Percentiles rank a stretch among this genome's conserved stretches.
Evolutionary conservation across 78 protist species (phyloP).

Genomic region (Dictyostelium citrinum): DNA sequence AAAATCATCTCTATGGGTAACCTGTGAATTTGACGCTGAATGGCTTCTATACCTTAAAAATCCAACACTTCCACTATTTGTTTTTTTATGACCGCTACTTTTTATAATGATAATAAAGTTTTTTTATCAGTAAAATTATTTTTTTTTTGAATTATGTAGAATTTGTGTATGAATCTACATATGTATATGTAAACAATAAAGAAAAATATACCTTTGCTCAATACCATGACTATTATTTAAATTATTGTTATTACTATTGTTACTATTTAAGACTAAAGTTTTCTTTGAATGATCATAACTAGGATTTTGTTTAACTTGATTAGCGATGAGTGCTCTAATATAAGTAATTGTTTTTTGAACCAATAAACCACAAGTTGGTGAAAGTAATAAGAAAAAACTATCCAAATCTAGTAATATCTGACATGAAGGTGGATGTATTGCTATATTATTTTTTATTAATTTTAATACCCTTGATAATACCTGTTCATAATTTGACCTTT

Average conservation of each 20-base stretch:
- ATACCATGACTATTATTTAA: not conserved
- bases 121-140: too few species aligned
- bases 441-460: conserved; percentile 56
- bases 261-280: not conserved
- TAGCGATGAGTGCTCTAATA: conserved; percentile 48
- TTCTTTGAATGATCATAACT: not conserved
- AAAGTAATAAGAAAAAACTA: conserved; percentile 4
- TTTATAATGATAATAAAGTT: too few species aligned
- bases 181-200: too few species aligned
- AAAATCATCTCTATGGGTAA: not conserved
- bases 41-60: conserved; percentile 14
- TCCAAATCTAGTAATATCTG: conserved; percentile 39
- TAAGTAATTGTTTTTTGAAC: conserved; percentile 54
- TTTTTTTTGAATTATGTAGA: too few species aligned
- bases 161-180: not conserved
- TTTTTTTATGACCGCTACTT: not conserved
- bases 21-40: conserved; percentile 24
- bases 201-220: not conserved
- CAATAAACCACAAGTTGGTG: not conserved
- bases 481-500: conserved; percentile 58
- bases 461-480: conserved; percentile 49
- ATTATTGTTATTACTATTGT: not conserved
- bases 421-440: conserved; percentile 58
- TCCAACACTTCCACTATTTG: conserved; percentile 19
- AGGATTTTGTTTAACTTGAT: conserved; percentile 56